Conservation (phyloP, 768 basidiomycete species). For the Tylopilus subfusipes region DNA sequence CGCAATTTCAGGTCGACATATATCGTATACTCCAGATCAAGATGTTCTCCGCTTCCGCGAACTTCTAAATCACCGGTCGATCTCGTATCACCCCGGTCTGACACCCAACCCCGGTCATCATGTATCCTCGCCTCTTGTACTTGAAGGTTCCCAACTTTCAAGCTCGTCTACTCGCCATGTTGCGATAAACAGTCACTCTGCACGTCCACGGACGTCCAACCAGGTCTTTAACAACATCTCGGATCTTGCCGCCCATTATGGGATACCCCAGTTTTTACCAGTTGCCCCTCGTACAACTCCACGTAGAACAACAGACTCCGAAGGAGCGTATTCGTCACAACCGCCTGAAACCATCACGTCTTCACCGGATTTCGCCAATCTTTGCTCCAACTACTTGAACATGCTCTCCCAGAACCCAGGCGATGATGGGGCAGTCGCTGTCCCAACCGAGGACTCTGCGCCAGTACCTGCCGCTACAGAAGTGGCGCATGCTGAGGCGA, state of each 20-base stretch:
- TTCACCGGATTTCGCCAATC: conserved; percentile 38
- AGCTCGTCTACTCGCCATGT: conserved; percentile 51
- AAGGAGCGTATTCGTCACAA: conserved; percentile 32
- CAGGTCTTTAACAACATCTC: conserved; percentile 61
- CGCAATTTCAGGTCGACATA: conserved; percentile 48
- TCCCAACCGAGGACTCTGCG: conserved; percentile 29
- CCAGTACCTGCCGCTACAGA: conserved; percentile 21
- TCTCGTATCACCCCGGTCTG: conserved; percentile 36
- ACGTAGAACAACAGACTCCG: conserved; percentile 36
- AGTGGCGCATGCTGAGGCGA: conserved; percentile 29
- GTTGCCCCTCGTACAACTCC: conserved; percentile 61
- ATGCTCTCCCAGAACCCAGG: conserved; percentile 58
- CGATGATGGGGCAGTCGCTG: conserved; percentile 34
- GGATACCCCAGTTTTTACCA: conserved; percentile 69
- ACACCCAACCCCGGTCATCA: conserved; percentile 39
- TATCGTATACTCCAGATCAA: conserved; percentile 35
- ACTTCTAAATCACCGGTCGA: conserved; percentile 47
- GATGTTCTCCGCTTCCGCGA: conserved; percentile 41
- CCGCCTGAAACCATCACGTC: conserved; percentile 23
- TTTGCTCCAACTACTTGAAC: conserved; percentile 62
- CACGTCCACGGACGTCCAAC: conserved; percentile 66
- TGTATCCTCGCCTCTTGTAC: conserved; percentile 34
- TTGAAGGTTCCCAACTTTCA: conserved; percentile 58
- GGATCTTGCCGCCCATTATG: conserved; percentile 75
- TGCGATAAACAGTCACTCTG: conserved; percentile 48